Percentiles rank a stretch among this genome's conserved stretches.
These are phyloP conservation scores for Colletotrichum filicis DNA, from an alignment of 2,329 filamentous ascomycete genomes.

Conservation along the genomic window DNA sequence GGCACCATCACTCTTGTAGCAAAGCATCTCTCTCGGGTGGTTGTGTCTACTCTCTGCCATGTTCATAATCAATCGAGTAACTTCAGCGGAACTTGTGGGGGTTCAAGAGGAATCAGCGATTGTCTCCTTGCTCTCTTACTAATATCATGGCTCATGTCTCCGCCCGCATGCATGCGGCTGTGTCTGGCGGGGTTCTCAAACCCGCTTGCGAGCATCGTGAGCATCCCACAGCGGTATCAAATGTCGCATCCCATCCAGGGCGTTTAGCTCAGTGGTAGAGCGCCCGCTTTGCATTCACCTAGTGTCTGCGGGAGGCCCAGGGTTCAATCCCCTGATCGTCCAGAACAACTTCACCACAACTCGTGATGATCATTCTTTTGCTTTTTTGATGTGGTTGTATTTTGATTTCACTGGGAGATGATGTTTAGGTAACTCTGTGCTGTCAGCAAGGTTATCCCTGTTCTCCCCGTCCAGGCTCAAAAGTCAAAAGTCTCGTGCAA, in stretches of 20 bases:
- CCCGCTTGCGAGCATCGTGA: background rate
- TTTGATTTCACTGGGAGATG: background rate
- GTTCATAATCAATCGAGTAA: fast-evolving
- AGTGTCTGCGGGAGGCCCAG: conserved; percentile 29
- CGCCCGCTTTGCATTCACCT: conserved; percentile 26
- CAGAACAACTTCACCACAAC: background rate
- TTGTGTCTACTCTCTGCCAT: too few species aligned
- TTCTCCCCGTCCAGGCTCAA: background rate
- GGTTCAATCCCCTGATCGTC: conserved; percentile 33
- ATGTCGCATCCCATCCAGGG: background rate
- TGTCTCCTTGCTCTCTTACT: too few species aligned
- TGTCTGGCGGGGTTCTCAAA: background rate
- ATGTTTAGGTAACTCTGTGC: too few species aligned
- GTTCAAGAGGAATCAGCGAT: too few species aligned
- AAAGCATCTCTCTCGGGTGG: too few species aligned
- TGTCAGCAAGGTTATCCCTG: background rate
- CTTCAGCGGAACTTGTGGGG: too few species aligned
- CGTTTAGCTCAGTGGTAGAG: conserved; percentile 30
- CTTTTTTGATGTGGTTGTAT: background rate
- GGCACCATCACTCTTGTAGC: too few species aligned
- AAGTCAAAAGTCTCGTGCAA: conserved; percentile 28
- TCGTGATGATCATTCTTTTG: background rate
- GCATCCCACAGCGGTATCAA: background rate
- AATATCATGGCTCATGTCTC: background rate
- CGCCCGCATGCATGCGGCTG: background rate